These are phyloP conservation scores for Ceratocystis harringtonii DNA, from an alignment of 2,329 filamentous ascomycete species.

Conservation along the genomic window DNA sequence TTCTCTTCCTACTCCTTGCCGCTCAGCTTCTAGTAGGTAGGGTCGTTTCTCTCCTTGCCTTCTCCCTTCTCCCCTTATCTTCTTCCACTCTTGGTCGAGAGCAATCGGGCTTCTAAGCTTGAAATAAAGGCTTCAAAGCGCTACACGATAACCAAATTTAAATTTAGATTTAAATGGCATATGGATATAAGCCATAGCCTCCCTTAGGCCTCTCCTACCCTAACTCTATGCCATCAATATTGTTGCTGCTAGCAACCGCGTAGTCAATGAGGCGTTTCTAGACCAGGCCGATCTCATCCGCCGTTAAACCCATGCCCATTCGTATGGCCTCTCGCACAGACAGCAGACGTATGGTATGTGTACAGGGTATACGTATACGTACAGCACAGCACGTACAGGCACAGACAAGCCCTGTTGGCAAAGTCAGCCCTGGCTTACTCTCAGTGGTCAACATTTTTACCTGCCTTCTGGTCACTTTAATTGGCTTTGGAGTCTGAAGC, in stretches of 20 bases:
- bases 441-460: background rate
- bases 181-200: background rate
- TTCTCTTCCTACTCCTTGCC: background rate
- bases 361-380: background rate
- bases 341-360: background rate
- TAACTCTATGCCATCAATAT: background rate
- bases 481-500: background rate
- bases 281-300: background rate
- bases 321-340: conserved; percentile 1
- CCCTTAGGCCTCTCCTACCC: background rate
- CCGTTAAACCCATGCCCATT: background rate
- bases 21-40: background rate
- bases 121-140: background rate
- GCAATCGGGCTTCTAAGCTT: background rate
- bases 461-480: background rate
- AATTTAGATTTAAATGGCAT: background rate
- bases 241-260: conserved; percentile 3
- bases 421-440: background rate
- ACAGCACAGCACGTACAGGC: background rate
- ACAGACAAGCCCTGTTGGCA: background rate
- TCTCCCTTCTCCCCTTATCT: background rate
- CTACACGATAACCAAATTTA: background rate
- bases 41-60: background rate
- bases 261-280: background rate
- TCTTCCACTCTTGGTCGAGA: background rate